Conservation (phyloP, 768 basidiomycete genomes). For the Amanita inopinata region DNA sequence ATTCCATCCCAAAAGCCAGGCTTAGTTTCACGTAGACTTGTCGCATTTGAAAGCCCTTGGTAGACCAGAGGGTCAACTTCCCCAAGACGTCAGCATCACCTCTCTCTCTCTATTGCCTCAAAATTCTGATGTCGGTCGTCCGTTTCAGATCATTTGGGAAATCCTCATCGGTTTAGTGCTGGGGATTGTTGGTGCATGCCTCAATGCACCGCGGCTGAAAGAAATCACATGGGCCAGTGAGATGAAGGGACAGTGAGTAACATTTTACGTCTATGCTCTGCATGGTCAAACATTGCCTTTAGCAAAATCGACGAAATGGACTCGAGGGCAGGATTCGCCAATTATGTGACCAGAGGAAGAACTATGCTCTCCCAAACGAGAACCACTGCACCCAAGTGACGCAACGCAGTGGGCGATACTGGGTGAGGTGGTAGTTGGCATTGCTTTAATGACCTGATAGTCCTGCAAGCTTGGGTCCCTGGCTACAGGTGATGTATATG, state of each 20-base stretch:
- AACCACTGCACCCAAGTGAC: neutral
- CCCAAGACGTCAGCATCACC: conserved; percentile 40
- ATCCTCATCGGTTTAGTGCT: conserved; percentile 52
- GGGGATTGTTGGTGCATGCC: conserved; percentile 64
- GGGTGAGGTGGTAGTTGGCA: too few relatives aligned
- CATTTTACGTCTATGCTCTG: conserved; percentile 5
- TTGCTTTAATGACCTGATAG: too few relatives aligned
- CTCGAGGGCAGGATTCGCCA: conserved; percentile 53
- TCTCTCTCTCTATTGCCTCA: neutral
- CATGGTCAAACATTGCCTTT: conserved; percentile 9
- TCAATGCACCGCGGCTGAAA: conserved; percentile 58
- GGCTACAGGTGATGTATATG: too few relatives aligned
- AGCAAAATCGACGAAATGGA: conserved; percentile 75
- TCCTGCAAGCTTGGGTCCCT: too few relatives aligned
- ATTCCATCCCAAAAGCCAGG: conserved; percentile 1
- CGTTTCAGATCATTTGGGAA: conserved; percentile 55
- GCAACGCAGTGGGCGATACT: too few relatives aligned
- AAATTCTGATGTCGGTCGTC: neutral
- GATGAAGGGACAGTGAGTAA: conserved; percentile 67
- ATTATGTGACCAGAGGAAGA: conserved; percentile 50
- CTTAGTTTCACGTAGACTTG: conserved; percentile 38
- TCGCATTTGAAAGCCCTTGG: conserved; percentile 72
- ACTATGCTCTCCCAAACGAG: conserved; percentile 24
- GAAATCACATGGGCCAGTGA: conserved; percentile 88
- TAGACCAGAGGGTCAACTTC: conserved; percentile 55